These are phyloP conservation scores for Lactifluus piperatus DNA, from an alignment of 768 basidiomycete species.

Conservation along the genomic window DNA sequence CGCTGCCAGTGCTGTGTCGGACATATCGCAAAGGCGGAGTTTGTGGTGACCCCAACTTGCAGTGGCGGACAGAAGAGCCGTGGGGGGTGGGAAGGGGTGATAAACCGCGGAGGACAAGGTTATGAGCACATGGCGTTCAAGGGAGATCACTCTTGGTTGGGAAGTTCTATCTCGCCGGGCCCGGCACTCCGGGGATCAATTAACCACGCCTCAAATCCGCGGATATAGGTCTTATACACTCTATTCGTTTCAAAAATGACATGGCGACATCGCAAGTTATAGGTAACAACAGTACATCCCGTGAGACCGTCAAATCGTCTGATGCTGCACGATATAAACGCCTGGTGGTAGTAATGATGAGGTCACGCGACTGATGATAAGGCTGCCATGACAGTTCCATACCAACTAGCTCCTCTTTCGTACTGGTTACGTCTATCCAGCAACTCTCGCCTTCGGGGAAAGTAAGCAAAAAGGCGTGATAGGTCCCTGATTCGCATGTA, in stretches of 20 bases:
- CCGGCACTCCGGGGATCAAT: too few species aligned
- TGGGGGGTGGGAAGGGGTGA: neutral
- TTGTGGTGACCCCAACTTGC: neutral
- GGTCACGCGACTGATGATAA: neutral
- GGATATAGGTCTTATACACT: too few species aligned
- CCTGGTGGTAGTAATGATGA: neutral
- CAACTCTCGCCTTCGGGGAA: neutral
- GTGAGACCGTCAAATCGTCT: constrained; percentile 3
- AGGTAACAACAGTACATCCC: neutral
- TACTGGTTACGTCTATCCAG: neutral
- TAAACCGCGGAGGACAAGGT: neutral
- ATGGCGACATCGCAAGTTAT: too few species aligned
- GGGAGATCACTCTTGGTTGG: too few species aligned
- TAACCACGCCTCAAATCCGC: too few species aligned
- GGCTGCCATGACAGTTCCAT: neutral
- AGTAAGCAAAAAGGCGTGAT: neutral
- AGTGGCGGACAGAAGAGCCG: neutral
- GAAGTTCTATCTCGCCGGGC: too few species aligned
- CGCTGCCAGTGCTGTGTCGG: neutral
- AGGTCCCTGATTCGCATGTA: neutral
- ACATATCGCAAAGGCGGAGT: neutral
- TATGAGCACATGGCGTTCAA: neutral
- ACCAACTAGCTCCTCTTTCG: neutral
- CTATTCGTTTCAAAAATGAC: too few species aligned
- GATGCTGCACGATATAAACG: neutral